Evolutionary conservation across 805 yeast species (phyloP).

Genomic region (Teunomyces panamensis): DNA sequence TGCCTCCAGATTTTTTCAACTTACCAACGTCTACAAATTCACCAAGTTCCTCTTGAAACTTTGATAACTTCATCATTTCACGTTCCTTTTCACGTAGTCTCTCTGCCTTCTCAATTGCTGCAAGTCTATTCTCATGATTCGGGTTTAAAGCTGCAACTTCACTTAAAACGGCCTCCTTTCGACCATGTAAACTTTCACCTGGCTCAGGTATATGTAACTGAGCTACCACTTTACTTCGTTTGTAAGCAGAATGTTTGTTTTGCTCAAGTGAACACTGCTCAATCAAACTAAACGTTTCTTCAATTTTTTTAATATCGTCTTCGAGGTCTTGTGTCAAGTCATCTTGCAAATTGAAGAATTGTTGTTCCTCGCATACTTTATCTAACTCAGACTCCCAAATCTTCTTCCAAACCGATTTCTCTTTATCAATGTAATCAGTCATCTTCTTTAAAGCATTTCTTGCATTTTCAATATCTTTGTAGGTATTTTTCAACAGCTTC

Average conservation of each 20-base stretch:
- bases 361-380: slow-evolving; percentile 90
- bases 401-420: slow-evolving; percentile 82
- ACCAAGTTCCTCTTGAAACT: slow-evolving; percentile 82
- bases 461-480: slow-evolving; percentile 63
- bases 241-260: slow-evolving; percentile 52
- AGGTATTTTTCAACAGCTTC: slow-evolving; percentile 65
- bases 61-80: slow-evolving; percentile 52
- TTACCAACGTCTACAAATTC: slow-evolving; percentile 77
- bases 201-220: slow-evolving; percentile 57
- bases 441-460: slow-evolving; percentile 49
- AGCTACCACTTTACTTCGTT: slow-evolving; percentile 36
- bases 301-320: slow-evolving; percentile 77
- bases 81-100: slow-evolving; percentile 70
- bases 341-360: slow-evolving; percentile 85
- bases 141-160: slow-evolving; percentile 82
- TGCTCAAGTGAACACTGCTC: slow-evolving; percentile 80
- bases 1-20: slow-evolving; percentile 82
- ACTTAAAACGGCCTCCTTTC: slow-evolving; percentile 72
- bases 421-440: slow-evolving; percentile 60
- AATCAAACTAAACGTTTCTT: slow-evolving; percentile 77
- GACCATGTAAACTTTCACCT: slow-evolving; percentile 53
- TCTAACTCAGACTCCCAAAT: slow-evolving; percentile 92
- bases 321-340: slow-evolving; percentile 74
- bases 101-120: slow-evolving; percentile 88
- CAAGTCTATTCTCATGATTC: slow-evolving; percentile 78